Conservation (phyloP, 2,329 filamentous ascomycete genomes). For the Alternaria dauci region DNA sequence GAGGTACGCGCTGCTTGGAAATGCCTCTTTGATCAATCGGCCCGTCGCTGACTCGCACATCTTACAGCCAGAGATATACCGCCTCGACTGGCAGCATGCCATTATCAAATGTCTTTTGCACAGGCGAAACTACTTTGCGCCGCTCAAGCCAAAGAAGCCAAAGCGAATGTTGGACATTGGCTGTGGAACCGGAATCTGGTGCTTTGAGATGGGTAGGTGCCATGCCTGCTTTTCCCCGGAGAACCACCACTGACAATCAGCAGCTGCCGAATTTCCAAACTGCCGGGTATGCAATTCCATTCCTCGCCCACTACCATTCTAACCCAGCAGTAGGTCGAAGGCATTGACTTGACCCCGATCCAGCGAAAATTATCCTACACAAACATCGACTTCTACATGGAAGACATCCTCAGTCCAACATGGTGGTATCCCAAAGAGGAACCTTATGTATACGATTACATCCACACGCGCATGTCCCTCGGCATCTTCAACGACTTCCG, state of each 20-base stretch:
- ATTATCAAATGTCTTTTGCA: conserved; percentile 50
- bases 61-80: conserved; percentile 48
- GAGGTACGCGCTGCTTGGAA: conserved; percentile 33
- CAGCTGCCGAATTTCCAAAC: conserved; percentile 47
- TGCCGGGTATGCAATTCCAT: conserved; percentile 37
- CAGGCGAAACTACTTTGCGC: conserved; percentile 49
- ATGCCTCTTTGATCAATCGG: conserved; percentile 10
- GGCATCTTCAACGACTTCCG: conserved; percentile 67
- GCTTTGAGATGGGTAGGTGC: conserved; percentile 52
- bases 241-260: conserved; percentile 27
- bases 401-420: conserved; percentile 69
- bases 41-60: conserved; percentile 21
- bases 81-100: conserved; percentile 51
- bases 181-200: conserved; percentile 55
- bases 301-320: conserved; percentile 12
- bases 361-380: conserved; percentile 62
- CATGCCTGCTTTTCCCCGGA: neutral
- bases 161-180: conserved; percentile 53
- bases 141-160: conserved; percentile 40
- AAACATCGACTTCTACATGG: conserved; percentile 78
- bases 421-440: conserved; percentile 60
- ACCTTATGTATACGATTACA: conserved; percentile 60
- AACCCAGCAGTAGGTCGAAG: conserved; percentile 46
- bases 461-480: conserved; percentile 67
- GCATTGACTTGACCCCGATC: conserved; percentile 54